phyloP scores from a whole-genome alignment of 768 basidiomycete genomes.

The Strobilomyces confusus region DNA sequence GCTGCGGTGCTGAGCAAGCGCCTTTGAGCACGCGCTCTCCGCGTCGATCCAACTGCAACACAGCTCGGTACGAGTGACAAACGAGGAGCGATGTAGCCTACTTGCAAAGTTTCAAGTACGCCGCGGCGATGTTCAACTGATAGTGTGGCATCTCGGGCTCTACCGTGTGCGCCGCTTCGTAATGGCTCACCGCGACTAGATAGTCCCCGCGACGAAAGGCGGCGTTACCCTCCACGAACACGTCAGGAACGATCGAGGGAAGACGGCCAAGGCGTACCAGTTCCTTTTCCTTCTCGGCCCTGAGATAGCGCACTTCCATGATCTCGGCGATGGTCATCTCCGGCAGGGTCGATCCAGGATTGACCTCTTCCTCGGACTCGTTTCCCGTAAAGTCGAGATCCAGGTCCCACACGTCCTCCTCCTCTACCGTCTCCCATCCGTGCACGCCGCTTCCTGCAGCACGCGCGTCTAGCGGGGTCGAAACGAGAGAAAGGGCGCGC shows the following conservation, averaged over 20 bases:
- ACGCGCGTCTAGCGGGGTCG: neutral
- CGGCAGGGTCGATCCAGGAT: slow-evolving; percentile 29
- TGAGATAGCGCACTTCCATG: slow-evolving; percentile 70
- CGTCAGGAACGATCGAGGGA: slow-evolving; percentile 1
- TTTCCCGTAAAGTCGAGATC: slow-evolving; percentile 60
- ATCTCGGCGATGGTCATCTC: slow-evolving; percentile 67
- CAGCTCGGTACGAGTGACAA: slow-evolving; percentile 14
- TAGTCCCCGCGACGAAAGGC: slow-evolving; percentile 66
- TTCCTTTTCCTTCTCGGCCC: slow-evolving; percentile 71
- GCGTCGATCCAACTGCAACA: slow-evolving; percentile 63
- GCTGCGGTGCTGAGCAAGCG: slow-evolving; percentile 60
- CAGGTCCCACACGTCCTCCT: slow-evolving; percentile 74
- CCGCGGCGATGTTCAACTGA: slow-evolving; percentile 72
- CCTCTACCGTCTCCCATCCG: slow-evolving; percentile 73
- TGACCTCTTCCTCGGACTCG: slow-evolving; percentile 49
- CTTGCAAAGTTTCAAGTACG: slow-evolving; percentile 67
- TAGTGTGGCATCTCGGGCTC: slow-evolving; percentile 75
- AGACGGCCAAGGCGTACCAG: slow-evolving; percentile 36
- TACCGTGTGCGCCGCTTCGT: slow-evolving; percentile 56
- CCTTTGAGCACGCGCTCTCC: slow-evolving; percentile 64
- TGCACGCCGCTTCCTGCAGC: slow-evolving; percentile 50
- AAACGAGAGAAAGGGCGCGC: slow-evolving; percentile 2
- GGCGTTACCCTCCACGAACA: slow-evolving; percentile 51
- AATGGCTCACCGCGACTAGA: slow-evolving; percentile 50
- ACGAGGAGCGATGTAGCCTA: slow-evolving; percentile 33